Base-by-base conservation (phyloP, 768 basidiomycete species). In the Trametes cingulata region DNA sequence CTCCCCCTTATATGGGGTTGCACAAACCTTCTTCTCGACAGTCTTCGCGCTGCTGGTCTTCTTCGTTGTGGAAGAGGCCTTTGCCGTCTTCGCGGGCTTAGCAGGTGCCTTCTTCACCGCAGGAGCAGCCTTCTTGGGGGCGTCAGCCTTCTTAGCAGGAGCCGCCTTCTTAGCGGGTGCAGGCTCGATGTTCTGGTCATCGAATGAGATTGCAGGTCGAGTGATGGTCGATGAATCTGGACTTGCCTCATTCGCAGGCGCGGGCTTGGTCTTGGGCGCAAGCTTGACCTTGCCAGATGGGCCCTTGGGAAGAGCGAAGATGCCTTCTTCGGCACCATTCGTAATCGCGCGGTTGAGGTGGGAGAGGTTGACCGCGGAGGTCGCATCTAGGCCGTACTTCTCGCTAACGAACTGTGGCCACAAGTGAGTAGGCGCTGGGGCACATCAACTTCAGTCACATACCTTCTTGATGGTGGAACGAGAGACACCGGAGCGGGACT, bases 251-350 rank as follows among this genome's bases (percentile, higher is more conserved):
- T 88, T 88, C n/a, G 55, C 74, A 74, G 53, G 63, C 0, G 62
- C 54, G 15, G 76, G 64, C 67, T 79, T 82, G 46, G 69, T 63
- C 75, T 86, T 88, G 20, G 82, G 80, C 2, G 86, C 82, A 20
- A 91, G 81, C 72, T 90, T 91, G 62, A 93, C 88, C 69, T 88
- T 85, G 55, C 89, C 89, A 20, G 86, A 84, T 2, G 81, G 79
- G 62, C 84, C 86, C 73, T 85, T 87, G 49, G 86, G 87, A 24
- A 87, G 76, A 20, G 74, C 65, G 69, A 88, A 85, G 36, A 75
- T 70, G 35, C 81, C 82, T 52, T 76, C 77, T 62, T 82, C 78
- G 20, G 74, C 74, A 42, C 87, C 86, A 48, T 74, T 72, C 52
- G 74, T 69, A 73, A 88, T 85, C 40, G 85, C 84, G 43, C 75